A percentile compares a stretch with the other conserved stretches of the same genome.
phyloP scores from a whole-genome alignment of 1,284 basidiomycete genomes.

The Rhodotorula sp. region DNA sequence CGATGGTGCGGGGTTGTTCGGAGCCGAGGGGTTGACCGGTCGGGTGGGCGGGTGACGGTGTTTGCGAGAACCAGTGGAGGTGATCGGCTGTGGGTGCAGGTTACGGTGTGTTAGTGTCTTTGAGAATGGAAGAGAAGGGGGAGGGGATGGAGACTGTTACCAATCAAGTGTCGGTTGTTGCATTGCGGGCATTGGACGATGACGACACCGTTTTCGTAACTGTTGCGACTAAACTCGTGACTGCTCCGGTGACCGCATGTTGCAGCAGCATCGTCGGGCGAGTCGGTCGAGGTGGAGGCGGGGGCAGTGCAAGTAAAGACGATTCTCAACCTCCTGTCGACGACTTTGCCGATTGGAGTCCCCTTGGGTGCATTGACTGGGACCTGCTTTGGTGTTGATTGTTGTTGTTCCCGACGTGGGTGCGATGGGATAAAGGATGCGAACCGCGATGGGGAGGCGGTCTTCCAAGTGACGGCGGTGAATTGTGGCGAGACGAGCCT shows the following conservation, averaged over 20 bases:
- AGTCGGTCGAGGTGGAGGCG: no score
- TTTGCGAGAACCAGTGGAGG: constrained; percentile 84
- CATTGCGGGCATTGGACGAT: constrained; percentile 89
- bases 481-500: not conserved
- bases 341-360: constrained; percentile 40
- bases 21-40: constrained; percentile 29
- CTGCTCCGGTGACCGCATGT: constrained; percentile 76
- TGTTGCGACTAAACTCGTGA: constrained; percentile 79
- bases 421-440: not conserved
- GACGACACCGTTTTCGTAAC: constrained; percentile 86
- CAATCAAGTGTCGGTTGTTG: constrained; percentile 67
- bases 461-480: no score
- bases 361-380: constrained; percentile 6
- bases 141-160: constrained; percentile 17
- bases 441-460: not conserved
- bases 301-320: constrained; percentile 82
- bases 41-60: constrained; percentile 30
- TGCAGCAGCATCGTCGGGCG: not conserved
- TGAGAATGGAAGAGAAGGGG: constrained; percentile 54
- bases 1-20: constrained; percentile 59
- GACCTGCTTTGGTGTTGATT: not conserved
- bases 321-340: constrained; percentile 37
- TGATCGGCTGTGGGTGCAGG: constrained; percentile 71
- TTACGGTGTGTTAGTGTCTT: no score
- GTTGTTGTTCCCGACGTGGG: not conserved